Percentiles rank a stretch among this genome's conserved stretches.
These are phyloP conservation scores for Phytophthora colocasiae DNA, from an alignment of 352 stramenopile genomes.

Conservation along the genomic window DNA sequence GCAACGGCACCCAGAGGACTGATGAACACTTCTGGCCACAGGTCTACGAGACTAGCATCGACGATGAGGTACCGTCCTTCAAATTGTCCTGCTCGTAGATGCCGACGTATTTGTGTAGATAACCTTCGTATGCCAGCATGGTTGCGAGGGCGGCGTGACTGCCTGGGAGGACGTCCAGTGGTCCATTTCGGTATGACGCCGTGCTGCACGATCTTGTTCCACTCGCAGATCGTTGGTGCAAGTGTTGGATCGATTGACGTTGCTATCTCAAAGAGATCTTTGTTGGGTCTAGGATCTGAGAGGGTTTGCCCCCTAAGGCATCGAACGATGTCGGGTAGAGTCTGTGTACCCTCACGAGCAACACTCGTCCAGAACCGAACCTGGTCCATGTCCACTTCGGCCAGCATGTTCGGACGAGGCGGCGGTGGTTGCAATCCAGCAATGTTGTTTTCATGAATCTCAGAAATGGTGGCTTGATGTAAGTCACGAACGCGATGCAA, in stretches of 20 bases:
- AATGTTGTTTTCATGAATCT: not conserved
- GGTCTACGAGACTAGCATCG: too few species aligned
- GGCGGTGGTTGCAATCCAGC: not conserved
- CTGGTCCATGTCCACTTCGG: slow-evolving; percentile 3
- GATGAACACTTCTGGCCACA: too few species aligned
- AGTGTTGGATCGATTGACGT: not conserved
- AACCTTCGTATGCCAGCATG: too few species aligned
- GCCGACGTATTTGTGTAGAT: too few species aligned
- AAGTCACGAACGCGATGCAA: too few species aligned
- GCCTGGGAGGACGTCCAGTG: too few species aligned
- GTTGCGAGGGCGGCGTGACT: not conserved
- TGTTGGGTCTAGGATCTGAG: slow-evolving; percentile 16
- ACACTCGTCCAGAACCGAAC: slow-evolving; percentile 5
- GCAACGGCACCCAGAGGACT: not conserved
- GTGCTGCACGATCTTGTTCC: not conserved
- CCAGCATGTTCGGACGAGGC: too few species aligned
- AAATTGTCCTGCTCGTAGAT: too few species aligned
- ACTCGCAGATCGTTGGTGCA: not conserved
- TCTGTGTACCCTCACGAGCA: not conserved
- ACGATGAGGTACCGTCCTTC: too few species aligned
- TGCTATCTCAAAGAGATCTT: slow-evolving; percentile 5
- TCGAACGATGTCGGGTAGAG: not conserved
- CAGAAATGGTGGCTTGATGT: too few species aligned
- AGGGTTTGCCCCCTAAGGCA: slow-evolving; percentile 8
- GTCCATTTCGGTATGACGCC: not conserved